Percentiles rank a stretch among this genome's conserved stretches.
phyloP scores from a whole-genome alignment of 352 stramenopile genomes.

The Globisporangium paroecandrum region DNA sequence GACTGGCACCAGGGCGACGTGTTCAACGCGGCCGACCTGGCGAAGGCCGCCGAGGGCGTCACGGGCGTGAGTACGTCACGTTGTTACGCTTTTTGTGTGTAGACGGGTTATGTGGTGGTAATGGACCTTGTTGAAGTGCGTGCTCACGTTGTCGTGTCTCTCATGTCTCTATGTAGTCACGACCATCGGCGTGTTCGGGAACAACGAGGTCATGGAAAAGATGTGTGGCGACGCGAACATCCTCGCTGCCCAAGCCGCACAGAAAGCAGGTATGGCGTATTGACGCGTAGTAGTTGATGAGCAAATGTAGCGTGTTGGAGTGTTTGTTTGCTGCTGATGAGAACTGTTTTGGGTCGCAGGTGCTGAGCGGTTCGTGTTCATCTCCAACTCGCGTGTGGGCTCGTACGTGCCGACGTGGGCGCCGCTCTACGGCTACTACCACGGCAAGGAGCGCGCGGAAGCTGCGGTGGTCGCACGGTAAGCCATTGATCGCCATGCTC shows the following conservation, averaged over 20 bases:
- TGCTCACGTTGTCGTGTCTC: neutral
- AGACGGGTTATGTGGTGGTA: neutral
- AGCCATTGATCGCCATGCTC: neutral
- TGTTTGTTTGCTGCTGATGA: neutral
- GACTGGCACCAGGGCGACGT: slow-evolving; percentile 87
- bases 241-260: slow-evolving; percentile 60
- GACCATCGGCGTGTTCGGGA: slow-evolving; percentile 86
- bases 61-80: slow-evolving; percentile 68
- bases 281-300: neutral
- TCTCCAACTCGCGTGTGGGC: slow-evolving; percentile 90
- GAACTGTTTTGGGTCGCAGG: slow-evolving; percentile 17
- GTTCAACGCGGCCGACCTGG: slow-evolving; percentile 66
- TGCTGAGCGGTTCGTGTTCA: slow-evolving; percentile 83
- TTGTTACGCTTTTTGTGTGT: neutral
- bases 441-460: slow-evolving; percentile 87
- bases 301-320: neutral
- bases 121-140: neutral
- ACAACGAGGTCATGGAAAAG: slow-evolving; percentile 87
- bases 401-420: slow-evolving; percentile 65
- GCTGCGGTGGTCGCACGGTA: slow-evolving; percentile 61
- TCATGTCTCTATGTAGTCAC: slow-evolving; percentile 42
- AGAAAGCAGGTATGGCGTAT: slow-evolving; percentile 43
- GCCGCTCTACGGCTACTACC: slow-evolving; percentile 87
- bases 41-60: slow-evolving; percentile 63
- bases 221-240: slow-evolving; percentile 89